A percentile compares a stretch with the other conserved stretches of the same genome.
These are phyloP conservation scores for Lodderomyces orthopsilosis DNA, from an alignment of 1,139 yeast species.

Conservation along the genomic window DNA sequence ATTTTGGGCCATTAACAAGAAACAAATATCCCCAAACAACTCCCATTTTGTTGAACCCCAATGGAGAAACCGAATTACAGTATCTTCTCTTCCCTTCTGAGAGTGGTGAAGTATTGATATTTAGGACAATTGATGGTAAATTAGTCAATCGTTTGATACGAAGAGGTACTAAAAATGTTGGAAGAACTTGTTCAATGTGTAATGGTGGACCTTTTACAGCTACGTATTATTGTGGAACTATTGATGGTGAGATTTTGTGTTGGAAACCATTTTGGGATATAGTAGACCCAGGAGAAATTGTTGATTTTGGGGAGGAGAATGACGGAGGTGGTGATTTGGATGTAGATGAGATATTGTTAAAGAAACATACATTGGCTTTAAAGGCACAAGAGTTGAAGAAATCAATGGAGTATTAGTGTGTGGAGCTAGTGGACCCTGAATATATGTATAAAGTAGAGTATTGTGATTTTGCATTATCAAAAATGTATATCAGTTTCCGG, in stretches of 20 bases:
- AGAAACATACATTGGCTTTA: conserved; percentile 7
- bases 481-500: too few relatives aligned
- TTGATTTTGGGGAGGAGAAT: conserved; percentile 7
- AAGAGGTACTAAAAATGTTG: conserved; percentile 28
- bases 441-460: neutral
- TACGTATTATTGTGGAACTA: conserved; percentile 51
- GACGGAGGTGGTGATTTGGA: conserved; percentile 13
- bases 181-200: conserved; percentile 51
- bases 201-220: conserved; percentile 45
- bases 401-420: conserved; percentile 2
- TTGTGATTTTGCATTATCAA: neutral
- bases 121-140: conserved; percentile 62
- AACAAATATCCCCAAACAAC: conserved; percentile 55
- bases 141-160: conserved; percentile 50
- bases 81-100: conserved; percentile 73
- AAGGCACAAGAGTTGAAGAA: conserved; percentile 11
- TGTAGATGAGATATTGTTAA: conserved; percentile 9
- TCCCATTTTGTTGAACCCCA: conserved; percentile 45
- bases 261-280: conserved; percentile 45
- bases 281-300: conserved; percentile 17
- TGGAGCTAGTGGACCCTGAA: too few relatives aligned
- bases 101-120: conserved; percentile 71
- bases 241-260: conserved; percentile 53
- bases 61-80: conserved; percentile 49
- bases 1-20: conserved; percentile 76